A percentile compares a stretch with the other conserved stretches of the same genome.
Conservation (phyloP, 1,284 basidiomycete species). For the Cutaneotrichosporon cutaneum region DNA sequence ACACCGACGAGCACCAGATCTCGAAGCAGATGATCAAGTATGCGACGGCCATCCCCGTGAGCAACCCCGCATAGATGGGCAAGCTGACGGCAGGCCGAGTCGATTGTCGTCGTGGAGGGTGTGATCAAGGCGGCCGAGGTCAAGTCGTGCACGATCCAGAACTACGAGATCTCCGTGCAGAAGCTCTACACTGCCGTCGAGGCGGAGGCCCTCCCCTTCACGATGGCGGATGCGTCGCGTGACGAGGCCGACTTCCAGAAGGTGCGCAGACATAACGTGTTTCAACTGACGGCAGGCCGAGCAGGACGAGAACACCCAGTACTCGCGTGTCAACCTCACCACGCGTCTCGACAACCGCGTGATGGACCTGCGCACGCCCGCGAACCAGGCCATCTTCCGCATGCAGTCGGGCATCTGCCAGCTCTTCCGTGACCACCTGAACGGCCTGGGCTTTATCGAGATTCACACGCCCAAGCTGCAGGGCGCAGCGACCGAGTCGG, state of each 20-base stretch:
- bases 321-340: slow-evolving; percentile 70
- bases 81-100: slow-evolving; percentile 63
- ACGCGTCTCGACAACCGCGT: slow-evolving; percentile 95
- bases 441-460: slow-evolving; percentile 68
- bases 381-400: slow-evolving; percentile 95
- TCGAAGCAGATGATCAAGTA: slow-evolving; percentile 99
- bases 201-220: slow-evolving; percentile 75
- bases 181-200: slow-evolving; percentile 85
- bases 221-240: slow-evolving; percentile 87
- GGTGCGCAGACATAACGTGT: slow-evolving; percentile 24
- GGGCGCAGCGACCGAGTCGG: slow-evolving; percentile 94
- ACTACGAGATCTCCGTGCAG: slow-evolving; percentile 82
- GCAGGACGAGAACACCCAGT: slow-evolving; percentile 56
- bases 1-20: slow-evolving; percentile 68
- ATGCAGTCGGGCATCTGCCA: slow-evolving; percentile 84
- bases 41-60: slow-evolving; percentile 66
- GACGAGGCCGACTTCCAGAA: slow-evolving; percentile 68
- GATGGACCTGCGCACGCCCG: slow-evolving; percentile 91
- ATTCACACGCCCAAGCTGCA: slow-evolving; percentile 98
- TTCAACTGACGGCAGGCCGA: slow-evolving; percentile 51
- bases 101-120: slow-evolving; percentile 86
- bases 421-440: slow-evolving; percentile 84
- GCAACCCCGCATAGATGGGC: slow-evolving; percentile 2
- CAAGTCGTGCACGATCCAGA: slow-evolving; percentile 83
- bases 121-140: slow-evolving; percentile 79